Percentiles rank a stretch among this genome's conserved stretches.
phyloP scores from a whole-genome alignment of 2,329 filamentous ascomycete species.

The Chrysoporthe deuterocubensis region DNA sequence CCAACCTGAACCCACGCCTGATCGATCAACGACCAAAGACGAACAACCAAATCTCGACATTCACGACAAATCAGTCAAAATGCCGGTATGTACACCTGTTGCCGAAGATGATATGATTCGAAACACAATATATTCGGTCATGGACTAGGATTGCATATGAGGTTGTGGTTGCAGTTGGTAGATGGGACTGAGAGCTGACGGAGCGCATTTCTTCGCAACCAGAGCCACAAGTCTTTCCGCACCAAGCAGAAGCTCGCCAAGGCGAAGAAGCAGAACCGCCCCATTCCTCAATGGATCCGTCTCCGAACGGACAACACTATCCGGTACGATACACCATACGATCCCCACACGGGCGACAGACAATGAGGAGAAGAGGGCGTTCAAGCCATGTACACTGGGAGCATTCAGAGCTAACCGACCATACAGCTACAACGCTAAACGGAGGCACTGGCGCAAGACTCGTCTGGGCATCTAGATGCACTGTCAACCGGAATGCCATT shows the following conservation, averaged over 20 bases:
- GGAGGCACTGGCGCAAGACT: conserved; percentile 99
- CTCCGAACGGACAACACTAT: conserved; percentile 99
- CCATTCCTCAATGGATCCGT: conserved; percentile 99
- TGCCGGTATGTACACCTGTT: conserved; percentile 42
- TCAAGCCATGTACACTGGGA: background rate
- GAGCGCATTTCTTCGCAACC: conserved; percentile 34
- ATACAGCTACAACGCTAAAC: conserved; percentile 97
- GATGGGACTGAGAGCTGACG: conserved; percentile 26
- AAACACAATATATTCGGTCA: background rate
- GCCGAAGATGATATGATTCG: background rate
- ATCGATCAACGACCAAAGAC: conserved; percentile 31
- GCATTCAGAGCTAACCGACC: conserved; percentile 23
- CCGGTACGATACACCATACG: conserved; percentile 69
- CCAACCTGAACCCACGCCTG: conserved; percentile 31
- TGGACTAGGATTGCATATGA: background rate
- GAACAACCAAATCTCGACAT: conserved; percentile 33
- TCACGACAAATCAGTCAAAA: conserved; percentile 43
- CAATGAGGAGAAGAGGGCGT: background rate
- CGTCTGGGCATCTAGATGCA: conserved; percentile 92
- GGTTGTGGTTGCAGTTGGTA: conserved; percentile 4
- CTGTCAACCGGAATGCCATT: conserved; percentile 42
- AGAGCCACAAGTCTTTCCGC: conserved; percentile 99
- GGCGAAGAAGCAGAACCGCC: conserved; percentile 99
- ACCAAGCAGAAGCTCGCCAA: conserved; percentile 99
- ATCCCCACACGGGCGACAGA: background rate